Evolutionary conservation across 2,329 filamentous ascomycete species (phyloP).

Genomic region (Dactylellina drechsleri): DNA sequence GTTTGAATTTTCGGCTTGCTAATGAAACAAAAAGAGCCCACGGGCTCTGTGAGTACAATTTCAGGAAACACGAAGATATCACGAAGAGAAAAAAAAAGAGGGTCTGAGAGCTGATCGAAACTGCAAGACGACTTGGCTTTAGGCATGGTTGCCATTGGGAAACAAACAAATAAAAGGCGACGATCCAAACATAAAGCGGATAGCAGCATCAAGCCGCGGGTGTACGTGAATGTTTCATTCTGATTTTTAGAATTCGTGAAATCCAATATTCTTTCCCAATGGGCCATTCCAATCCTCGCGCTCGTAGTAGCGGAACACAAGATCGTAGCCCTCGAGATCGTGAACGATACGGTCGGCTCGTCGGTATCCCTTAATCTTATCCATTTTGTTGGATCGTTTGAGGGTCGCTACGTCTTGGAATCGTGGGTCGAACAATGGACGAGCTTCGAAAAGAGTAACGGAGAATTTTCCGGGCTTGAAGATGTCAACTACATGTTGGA

Average conservation of each 20-base stretch:
- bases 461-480: slow-evolving; percentile 98
- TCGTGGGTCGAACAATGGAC: slow-evolving; percentile 66
- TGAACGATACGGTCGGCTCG: slow-evolving; percentile 95
- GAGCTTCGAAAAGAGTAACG: slow-evolving; percentile 94
- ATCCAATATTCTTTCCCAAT: slow-evolving; percentile 45
- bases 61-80: too few relatives aligned
- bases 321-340: slow-evolving; percentile 94
- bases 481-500: slow-evolving; percentile 92
- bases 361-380: slow-evolving; percentile 84
- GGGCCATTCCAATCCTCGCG: slow-evolving; percentile 73
- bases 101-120: background rate
- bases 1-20: slow-evolving; percentile 30
- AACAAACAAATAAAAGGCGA: too few relatives aligned
- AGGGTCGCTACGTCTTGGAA: slow-evolving; percentile 63
- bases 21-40: background rate
- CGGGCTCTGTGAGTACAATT: too few relatives aligned
- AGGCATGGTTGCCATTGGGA: background rate
- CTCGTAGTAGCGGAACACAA: slow-evolving; percentile 97
- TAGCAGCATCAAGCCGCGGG: background rate
- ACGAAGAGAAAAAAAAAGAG: too few relatives aligned
- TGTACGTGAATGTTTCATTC: too few relatives aligned
- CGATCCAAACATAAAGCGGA: too few relatives aligned
- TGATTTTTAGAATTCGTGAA: slow-evolving; percentile 43
- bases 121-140: background rate
- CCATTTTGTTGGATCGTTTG: slow-evolving; percentile 69